Evolutionary conservation across 805 yeast species (phyloP).

Genomic region (Pichia pseudocactophila): DNA sequence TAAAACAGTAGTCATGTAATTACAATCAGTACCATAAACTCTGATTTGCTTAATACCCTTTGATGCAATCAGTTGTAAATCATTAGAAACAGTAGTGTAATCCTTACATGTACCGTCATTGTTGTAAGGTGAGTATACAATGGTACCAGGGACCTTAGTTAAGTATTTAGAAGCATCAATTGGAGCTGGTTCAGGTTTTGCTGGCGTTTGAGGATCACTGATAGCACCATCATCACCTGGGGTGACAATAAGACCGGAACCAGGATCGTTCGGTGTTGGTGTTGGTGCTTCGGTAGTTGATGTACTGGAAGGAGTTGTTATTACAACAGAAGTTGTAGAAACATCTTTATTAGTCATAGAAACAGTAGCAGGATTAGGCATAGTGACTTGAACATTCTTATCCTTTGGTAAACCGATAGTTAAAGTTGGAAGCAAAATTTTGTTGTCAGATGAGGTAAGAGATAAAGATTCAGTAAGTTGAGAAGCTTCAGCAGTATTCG

Average conservation of each 20-base stretch:
- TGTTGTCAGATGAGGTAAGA: conserved; percentile 6
- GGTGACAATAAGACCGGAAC: conserved; percentile 6
- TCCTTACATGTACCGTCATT: conserved; percentile 61
- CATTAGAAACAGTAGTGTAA: conserved; percentile 42
- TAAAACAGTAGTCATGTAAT: conserved; percentile 52
- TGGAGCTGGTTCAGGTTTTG: conserved; percentile 22
- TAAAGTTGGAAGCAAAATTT: conserved; percentile 5
- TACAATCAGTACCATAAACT: conserved; percentile 84
- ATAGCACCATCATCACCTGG: conserved; percentile 2
- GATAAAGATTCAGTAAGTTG: conserved; percentile 11
- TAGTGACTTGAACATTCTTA: conserved; percentile 8
- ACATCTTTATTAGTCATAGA: conserved; percentile 16
- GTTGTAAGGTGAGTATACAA: conserved; percentile 75
- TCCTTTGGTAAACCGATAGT: conserved; percentile 12
- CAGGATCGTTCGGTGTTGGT: conserved; percentile 10
- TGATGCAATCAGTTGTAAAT: conserved; percentile 46
- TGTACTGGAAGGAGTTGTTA: conserved; percentile 13
- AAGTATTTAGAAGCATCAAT: conserved; percentile 25
- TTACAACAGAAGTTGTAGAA: conserved; percentile 13
- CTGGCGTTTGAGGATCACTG: conserved; percentile 16
- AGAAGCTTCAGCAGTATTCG: conserved; percentile 8
- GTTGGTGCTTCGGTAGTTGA: conserved; percentile 13
- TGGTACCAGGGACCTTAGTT: conserved; percentile 39
- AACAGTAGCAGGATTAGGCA: conserved; percentile 13
- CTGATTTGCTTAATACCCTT: conserved; percentile 63